phyloP scores from a whole-genome alignment of 805 yeast genomes.

The Wickerhamiella brachini region DNA sequence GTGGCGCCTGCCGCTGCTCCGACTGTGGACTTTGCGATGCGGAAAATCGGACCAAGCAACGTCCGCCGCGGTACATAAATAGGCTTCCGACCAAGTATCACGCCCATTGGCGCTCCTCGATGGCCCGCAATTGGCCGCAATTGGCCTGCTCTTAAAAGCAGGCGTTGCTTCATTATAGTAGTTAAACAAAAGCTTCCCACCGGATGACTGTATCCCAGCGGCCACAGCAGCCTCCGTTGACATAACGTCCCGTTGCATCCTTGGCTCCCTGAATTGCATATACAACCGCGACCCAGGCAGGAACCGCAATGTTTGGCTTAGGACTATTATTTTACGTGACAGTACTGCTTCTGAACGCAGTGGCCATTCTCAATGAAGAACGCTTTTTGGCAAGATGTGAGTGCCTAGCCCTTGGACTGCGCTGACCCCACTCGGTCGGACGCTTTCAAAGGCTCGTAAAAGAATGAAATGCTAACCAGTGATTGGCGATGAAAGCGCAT shows the following conservation, averaged over 20 bases:
- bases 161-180: neutral
- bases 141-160: neutral
- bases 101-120: neutral
- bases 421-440: no score
- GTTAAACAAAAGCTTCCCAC: neutral
- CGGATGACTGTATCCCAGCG: neutral
- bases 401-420: no score
- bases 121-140: neutral
- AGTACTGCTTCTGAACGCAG: conserved; percentile 48
- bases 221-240: no score
- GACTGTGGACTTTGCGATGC: conserved; percentile 25
- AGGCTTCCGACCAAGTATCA: neutral
- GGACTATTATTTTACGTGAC: conserved; percentile 26
- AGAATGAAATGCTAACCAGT: no score
- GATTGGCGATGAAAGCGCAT: conserved; percentile 29
- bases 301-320: conserved; percentile 24
- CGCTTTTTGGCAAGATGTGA: conserved; percentile 54
- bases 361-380: conserved; percentile 70
- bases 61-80: conserved; percentile 11
- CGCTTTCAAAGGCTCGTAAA: no score
- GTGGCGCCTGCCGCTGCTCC: conserved; percentile 75
- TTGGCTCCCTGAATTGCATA: neutral
- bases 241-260: no score
- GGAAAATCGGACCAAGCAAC: conserved; percentile 16
- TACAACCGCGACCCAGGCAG: neutral